These are phyloP conservation scores for Rubus parviflorus DNA, from an alignment of 306 rosid genomes.

Conservation along the genomic window DNA sequence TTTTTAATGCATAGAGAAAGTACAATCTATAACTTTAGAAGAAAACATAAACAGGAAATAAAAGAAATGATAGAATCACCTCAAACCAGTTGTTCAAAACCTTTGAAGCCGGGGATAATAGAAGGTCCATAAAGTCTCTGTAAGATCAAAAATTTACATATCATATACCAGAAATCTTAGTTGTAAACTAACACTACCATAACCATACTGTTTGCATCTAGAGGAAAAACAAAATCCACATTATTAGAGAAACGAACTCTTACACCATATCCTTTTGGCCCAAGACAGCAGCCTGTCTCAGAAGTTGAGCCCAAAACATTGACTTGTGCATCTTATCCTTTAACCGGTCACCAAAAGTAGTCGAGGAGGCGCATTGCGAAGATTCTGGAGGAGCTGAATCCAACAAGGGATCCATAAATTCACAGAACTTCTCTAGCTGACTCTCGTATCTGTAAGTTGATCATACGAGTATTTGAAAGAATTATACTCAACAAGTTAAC, in stretches of 20 bases:
- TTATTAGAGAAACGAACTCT: constrained; percentile 24
- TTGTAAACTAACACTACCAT: not conserved
- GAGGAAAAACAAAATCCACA: not conserved
- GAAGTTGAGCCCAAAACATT: constrained; percentile 69
- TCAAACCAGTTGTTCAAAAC: constrained; percentile 95
- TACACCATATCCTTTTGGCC: constrained; percentile 95
- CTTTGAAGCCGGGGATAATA: constrained; percentile 85
- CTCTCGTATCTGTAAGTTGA: constrained; percentile 59
- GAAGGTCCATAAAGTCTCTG: constrained; percentile 89
- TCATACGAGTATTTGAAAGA: too few relatives aligned
- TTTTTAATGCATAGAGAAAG: not conserved
- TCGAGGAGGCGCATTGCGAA: constrained; percentile 46
- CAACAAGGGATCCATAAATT: constrained; percentile 78
- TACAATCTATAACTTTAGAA: constrained; percentile 8
- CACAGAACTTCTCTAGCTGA: constrained; percentile 78
- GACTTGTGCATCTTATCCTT: constrained; percentile 71
- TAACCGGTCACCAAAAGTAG: constrained; percentile 47
- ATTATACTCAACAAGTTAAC: too few relatives aligned
- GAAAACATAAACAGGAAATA: constrained; percentile 13
- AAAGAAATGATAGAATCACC: constrained; percentile 46
- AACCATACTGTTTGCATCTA: not conserved
- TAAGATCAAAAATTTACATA: constrained; percentile 30
- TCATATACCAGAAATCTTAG: not conserved
- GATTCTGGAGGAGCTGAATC: constrained; percentile 90
- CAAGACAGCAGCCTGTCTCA: constrained; percentile 58